Conservation (phyloP, 495 filamentous ascomycete genomes). For the Trichoderma gamsii region DNA sequence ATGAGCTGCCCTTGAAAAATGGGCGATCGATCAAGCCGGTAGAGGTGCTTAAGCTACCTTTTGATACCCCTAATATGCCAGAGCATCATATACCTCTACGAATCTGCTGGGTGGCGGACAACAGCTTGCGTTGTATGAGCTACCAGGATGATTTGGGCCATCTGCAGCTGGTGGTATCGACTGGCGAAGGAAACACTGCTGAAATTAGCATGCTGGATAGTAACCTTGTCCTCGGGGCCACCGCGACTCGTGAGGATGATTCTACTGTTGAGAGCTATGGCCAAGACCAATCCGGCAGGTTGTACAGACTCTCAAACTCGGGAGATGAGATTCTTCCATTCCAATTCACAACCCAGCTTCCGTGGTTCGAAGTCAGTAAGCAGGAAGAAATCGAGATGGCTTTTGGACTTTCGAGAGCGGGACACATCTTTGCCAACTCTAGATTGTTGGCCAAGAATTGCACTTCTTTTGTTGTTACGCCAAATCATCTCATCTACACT, state of each 20-base stretch:
- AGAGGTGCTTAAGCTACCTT: slow-evolving; percentile 24
- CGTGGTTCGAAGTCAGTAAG: slow-evolving; percentile 45
- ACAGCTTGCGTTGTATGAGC: neutral
- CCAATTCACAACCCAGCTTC: slow-evolving; percentile 41
- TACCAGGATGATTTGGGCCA: slow-evolving; percentile 14
- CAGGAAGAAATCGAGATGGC: slow-evolving; percentile 37
- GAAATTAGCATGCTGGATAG: neutral
- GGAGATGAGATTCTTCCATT: slow-evolving; percentile 16
- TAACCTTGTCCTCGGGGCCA: neutral
- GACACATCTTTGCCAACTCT: slow-evolving; percentile 72
- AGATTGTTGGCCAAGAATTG: slow-evolving; percentile 70
- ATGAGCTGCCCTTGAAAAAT: slow-evolving; percentile 53
- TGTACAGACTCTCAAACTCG: slow-evolving; percentile 22
- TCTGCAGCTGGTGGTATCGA: slow-evolving; percentile 1
- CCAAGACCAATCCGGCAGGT: slow-evolving; percentile 34
- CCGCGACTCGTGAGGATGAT: slow-evolving; percentile 4
- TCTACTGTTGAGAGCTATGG: slow-evolving; percentile 21
- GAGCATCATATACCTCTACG: slow-evolving; percentile 10
- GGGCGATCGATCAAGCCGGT: slow-evolving; percentile 30
- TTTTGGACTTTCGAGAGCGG: slow-evolving; percentile 64
- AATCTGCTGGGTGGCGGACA: slow-evolving; percentile 9
- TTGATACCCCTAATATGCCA: slow-evolving; percentile 17
- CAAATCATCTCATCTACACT: slow-evolving; percentile 82
- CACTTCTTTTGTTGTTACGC: slow-evolving; percentile 80
- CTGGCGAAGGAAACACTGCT: neutral